Evolutionary conservation across 495 filamentous ascomycete species (phyloP).

Genomic region (Xanthoparmelia taractica): DNA sequence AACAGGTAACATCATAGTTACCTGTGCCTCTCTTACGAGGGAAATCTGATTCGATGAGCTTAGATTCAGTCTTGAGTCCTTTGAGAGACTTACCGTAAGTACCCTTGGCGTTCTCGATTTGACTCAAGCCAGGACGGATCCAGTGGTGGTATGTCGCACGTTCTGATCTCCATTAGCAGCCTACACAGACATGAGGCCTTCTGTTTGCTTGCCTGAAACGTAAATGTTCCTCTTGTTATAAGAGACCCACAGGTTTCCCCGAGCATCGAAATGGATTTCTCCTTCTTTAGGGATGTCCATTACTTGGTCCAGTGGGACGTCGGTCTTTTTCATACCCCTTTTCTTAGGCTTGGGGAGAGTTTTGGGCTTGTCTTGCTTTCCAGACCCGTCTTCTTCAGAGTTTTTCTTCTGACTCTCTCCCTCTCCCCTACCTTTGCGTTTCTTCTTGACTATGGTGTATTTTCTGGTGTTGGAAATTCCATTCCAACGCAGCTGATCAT

Average conservation of each 20-base stretch:
- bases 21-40: neutral
- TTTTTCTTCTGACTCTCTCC: neutral
- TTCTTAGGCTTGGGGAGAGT: neutral
- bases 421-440: neutral
- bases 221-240: neutral
- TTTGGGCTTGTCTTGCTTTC: neutral
- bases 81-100: neutral
- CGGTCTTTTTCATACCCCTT: neutral
- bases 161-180: constrained; percentile 1
- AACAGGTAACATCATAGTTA: neutral
- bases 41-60: neutral
- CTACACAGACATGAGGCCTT: no score
- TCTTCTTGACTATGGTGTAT: neutral
- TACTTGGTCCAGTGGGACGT: neutral
- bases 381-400: no score
- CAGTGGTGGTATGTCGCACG: constrained; percentile 9
- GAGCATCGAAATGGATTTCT: neutral
- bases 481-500: neutral
- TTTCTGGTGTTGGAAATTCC: neutral
- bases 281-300: neutral
- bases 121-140: neutral
- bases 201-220: neutral
- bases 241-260: neutral
- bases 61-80: no score
- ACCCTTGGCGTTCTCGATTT: neutral